Base-by-base conservation (phyloP, 1,139 yeast species). In the Taphrina flavorubra region DNA sequence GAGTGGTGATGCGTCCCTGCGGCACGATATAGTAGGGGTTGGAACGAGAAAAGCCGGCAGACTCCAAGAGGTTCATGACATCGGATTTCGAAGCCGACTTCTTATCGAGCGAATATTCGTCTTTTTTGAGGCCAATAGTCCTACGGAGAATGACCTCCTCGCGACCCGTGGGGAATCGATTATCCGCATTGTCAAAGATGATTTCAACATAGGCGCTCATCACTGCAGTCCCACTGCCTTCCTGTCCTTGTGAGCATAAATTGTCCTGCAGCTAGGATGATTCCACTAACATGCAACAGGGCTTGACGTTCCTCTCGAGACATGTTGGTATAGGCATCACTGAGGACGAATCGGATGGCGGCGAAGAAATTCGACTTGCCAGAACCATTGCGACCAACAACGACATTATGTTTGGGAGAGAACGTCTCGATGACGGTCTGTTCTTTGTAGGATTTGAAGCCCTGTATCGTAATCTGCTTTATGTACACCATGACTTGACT, bases 11-110 rank as follows among this genome's bases (percentile, higher is more conserved):
- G 74, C 90, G 83, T 16, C 99, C 99, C 78, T 94, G 99, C 0
- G 99, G 99, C 2, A 94, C 99, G 74, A 94, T 92, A 77, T 94
- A 94, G 78, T 92, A 94, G 0, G 98, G 97, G 73, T 92, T 92
- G 2, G 92, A 87, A 70, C 90, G 83, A 0, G 97, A 89, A 75
- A 94, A 92, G 0, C 99, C 99, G 0, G 97, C 97, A 75, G 91
- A 87, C 77, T 94, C 98, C 55, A 95, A 81, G 72, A 91, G 79
- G 73, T 90, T 89, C 86, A 88, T 87, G 20, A 92, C 84, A 76
- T 92, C 98, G 1, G 90, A 83, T 74, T 92, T 85, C 1, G 95
- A 72, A 13, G 44, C 67, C 4, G 64, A 66, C 74, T 86, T 88
- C 66, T 88, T 87, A 77, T 92, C 92, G 62, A 92, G 78, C 16